Percentiles rank a stretch among this genome's conserved stretches.
These are phyloP conservation scores for Phytophthora quininea DNA, from an alignment of 352 stramenopile species.

Conservation along the genomic window DNA sequence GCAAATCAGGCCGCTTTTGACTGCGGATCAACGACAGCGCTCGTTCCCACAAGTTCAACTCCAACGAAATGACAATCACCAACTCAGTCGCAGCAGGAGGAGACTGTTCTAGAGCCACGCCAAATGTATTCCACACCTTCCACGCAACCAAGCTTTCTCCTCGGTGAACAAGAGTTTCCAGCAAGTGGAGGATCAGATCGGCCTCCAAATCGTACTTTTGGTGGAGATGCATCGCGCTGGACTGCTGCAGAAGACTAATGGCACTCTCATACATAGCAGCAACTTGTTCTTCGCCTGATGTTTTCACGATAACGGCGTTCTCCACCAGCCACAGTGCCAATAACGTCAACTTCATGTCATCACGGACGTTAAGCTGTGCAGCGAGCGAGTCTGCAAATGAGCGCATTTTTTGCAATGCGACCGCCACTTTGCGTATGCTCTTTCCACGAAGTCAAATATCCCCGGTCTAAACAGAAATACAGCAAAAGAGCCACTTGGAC, in stretches of 20 bases:
- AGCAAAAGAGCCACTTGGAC: constrained; percentile 74
- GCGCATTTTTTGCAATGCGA: constrained; percentile 67
- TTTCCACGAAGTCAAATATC: constrained; percentile 64
- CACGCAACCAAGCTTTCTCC: constrained; percentile 77
- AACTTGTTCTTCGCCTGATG: constrained; percentile 65
- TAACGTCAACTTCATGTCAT: constrained; percentile 86
- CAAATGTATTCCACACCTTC: constrained; percentile 88
- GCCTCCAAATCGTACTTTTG: constrained; percentile 75
- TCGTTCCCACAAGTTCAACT: constrained; percentile 79
- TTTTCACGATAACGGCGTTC: constrained; percentile 78
- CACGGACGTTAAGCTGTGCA: constrained; percentile 70
- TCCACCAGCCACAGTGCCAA: constrained; percentile 82
- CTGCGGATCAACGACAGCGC: constrained; percentile 65
- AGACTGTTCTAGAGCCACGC: constrained; percentile 57
- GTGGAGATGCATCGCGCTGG: constrained; percentile 76
- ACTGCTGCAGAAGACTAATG: constrained; percentile 66
- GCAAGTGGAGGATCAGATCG: constrained; percentile 74
- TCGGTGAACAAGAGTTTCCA: constrained; percentile 80
- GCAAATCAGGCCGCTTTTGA: constrained; percentile 61
- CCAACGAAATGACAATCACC: constrained; percentile 78
- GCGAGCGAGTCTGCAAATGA: constrained; percentile 73
- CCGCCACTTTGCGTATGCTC: constrained; percentile 52
- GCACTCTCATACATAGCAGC: constrained; percentile 67
- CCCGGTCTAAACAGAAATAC: constrained; percentile 81
- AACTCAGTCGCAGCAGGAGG: constrained; percentile 63